These are phyloP conservation scores for Saccharomycopsis schoenii DNA, from an alignment of 805 yeast species.

Conservation along the genomic window DNA sequence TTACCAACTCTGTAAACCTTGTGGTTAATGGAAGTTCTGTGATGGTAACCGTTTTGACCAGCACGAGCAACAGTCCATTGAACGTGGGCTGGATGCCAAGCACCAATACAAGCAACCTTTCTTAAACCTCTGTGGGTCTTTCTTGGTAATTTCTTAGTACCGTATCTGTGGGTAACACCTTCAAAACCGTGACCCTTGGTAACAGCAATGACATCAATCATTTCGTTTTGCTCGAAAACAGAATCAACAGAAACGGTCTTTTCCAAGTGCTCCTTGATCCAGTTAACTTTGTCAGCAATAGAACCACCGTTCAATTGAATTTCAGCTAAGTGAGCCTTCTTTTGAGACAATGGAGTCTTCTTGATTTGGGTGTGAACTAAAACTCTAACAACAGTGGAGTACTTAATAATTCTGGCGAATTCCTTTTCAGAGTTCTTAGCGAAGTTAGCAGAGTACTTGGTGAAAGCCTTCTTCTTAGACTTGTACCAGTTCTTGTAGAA, in stretches of 20 bases:
- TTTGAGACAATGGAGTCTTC: constrained; percentile 97
- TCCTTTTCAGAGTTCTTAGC: constrained; percentile 89
- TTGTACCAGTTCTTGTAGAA: constrained; percentile 99
- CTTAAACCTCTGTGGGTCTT: constrained; percentile 99
- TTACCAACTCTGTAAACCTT: constrained; percentile 99
- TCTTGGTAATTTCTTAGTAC: constrained; percentile 99
- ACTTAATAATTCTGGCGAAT: constrained; percentile 97
- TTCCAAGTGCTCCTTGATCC: constrained; percentile 99
- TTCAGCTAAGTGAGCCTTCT: constrained; percentile 99
- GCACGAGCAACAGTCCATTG: constrained; percentile 99
- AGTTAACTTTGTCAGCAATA: constrained; percentile 90
- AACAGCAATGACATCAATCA: constrained; percentile 97
- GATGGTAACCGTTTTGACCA: constrained; percentile 99
- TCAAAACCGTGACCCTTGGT: constrained; percentile 99
- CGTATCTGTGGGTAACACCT: constrained; percentile 99
- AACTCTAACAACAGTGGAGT: constrained; percentile 97
- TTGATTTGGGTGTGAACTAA: constrained; percentile 99
- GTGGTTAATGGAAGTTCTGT: constrained; percentile 99
- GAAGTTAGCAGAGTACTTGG: constrained; percentile 99
- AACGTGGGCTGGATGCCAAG: constrained; percentile 99
- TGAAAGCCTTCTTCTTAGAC: constrained; percentile 99
- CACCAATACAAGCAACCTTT: constrained; percentile 99
- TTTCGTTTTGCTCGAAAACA: constrained; percentile 97
- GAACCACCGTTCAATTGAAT: constrained; percentile 99
- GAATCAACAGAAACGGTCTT: constrained; percentile 93